phyloP scores from a whole-genome alignment of 768 basidiomycete genomes.

The Trametes punicea region DNA sequence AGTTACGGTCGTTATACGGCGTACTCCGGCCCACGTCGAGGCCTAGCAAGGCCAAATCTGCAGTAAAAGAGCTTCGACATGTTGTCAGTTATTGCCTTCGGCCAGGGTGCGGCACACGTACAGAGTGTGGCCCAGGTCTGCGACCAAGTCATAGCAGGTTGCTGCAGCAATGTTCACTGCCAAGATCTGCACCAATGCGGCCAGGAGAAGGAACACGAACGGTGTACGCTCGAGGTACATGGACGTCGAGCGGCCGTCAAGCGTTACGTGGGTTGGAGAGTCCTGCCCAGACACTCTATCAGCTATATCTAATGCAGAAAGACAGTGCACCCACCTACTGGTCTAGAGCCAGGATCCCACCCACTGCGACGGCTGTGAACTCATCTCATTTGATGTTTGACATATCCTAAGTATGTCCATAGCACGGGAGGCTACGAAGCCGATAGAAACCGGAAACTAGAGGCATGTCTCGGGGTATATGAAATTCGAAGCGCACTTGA shows the following conservation, averaged over 20 bases:
- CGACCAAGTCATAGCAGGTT: no score
- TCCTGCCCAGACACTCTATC: background rate
- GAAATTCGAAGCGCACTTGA: background rate
- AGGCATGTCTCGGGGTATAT: background rate
- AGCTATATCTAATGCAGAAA: background rate
- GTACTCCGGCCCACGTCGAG: no score
- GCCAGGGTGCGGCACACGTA: no score
- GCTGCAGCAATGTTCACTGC: background rate
- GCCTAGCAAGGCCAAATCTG: no score
- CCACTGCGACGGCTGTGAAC: background rate
- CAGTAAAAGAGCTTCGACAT: no score
- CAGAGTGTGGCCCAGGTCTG: no score
- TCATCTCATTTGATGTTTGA: background rate
- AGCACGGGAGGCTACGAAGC: background rate
- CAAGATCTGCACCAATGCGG: background rate
- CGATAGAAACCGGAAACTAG: background rate
- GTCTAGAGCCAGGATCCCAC: background rate
- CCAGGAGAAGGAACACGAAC: background rate
- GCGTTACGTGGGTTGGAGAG: background rate
- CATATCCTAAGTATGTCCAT: background rate
- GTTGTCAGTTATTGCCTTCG: no score
- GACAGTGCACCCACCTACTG: no score
- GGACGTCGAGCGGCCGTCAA: background rate
- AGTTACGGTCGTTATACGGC: no score
- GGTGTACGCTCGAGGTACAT: no score